Percentiles rank a stretch among this genome's conserved stretches.
These are phyloP conservation scores for Furcasterigmium furcatum DNA, from an alignment of 2,329 filamentous ascomycete genomes.

Conservation along the genomic window DNA sequence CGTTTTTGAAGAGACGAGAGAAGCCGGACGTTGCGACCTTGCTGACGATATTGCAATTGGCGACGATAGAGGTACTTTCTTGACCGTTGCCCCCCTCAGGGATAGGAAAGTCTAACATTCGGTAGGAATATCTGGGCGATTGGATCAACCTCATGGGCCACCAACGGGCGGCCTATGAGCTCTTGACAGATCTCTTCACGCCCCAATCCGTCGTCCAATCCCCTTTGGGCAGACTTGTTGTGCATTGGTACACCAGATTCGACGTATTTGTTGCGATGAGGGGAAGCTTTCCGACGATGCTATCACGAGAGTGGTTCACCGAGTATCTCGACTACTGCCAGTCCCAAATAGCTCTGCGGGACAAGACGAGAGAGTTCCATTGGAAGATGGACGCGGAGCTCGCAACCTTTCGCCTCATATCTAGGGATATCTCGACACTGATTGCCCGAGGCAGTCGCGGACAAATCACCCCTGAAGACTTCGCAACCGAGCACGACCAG, in stretches of 20 bases:
- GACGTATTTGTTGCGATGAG: constrained; percentile 83
- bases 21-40: constrained; percentile 72
- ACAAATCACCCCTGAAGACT: constrained; percentile 62
- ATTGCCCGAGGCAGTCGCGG: constrained; percentile 67
- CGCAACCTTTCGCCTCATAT: constrained; percentile 67
- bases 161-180: constrained; percentile 82
- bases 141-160: constrained; percentile 93
- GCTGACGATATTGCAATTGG: constrained; percentile 84
- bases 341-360: constrained; percentile 56
- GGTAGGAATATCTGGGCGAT: constrained; percentile 87
- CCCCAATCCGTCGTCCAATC: constrained; percentile 72
- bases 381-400: constrained; percentile 67
- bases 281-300: constrained; percentile 70
- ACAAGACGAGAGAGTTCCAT: constrained; percentile 16
- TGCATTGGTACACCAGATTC: constrained; percentile 89
- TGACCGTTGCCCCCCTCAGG: not conserved
- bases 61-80: constrained; percentile 80
- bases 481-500: constrained; percentile 56
- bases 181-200: constrained; percentile 75
- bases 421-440: constrained; percentile 75
- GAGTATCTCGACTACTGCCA: constrained; percentile 60
- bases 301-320: constrained; percentile 77
- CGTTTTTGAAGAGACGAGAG: constrained; percentile 67
- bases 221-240: constrained; percentile 66
- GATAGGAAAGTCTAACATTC: constrained; percentile 12